Base-by-base conservation (phyloP, 306 rosid species). In the Cucurbita argyrosperma region DNA sequence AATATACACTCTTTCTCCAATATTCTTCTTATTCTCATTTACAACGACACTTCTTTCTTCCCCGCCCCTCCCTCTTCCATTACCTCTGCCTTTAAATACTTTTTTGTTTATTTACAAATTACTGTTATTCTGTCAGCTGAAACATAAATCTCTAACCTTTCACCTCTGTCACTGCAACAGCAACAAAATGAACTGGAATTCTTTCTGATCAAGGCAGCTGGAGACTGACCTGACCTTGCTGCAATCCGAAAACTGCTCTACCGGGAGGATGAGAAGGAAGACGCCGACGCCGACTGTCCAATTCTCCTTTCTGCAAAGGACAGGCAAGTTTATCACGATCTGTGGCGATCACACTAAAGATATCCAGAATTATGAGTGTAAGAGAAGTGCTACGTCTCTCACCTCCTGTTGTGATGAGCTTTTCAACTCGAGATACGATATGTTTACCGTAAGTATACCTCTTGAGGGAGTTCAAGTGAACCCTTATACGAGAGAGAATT, bases 371-470 rank as follows among this genome's bases (percentile, higher is more conserved):
- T 42, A 54, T 6, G 4, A 39, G 18, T 3, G 0, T 39, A 30
- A 19, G 8, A 5, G 76, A 52, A 16, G 6, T 30, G 61, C 72
- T 62, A 23, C 35, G 35, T 30, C 81, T 85, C 63, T 85, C 63
- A 94, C 99, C 97, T 89, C 97, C 97, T 0, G 99, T 83, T 53
- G 96, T 82, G 76, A 94, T 89, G 80, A 94, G 95, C 84, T 94
- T 94, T 90, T 94, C 99, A 8, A 94, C 92, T 23, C 97, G 99
- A 73, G 99, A 79, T 71, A 91, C 99, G 2, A 94, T 94, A 35
- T 94, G 99, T 85, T 94, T 94, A 54, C 97, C 97, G 0, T 94
- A 94, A 8, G 99, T 91, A 63, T 91, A 94, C 79, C 87, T 87
- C 90, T 94, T 94, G 71, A 94, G 83, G 78, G 92, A 84, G 77